A percentile compares a stretch with the other conserved stretches of the same genome.
These are phyloP conservation scores for Aspergillus tamarii DNA, from an alignment of 2,329 filamentous ascomycete genomes.

Conservation along the genomic window DNA sequence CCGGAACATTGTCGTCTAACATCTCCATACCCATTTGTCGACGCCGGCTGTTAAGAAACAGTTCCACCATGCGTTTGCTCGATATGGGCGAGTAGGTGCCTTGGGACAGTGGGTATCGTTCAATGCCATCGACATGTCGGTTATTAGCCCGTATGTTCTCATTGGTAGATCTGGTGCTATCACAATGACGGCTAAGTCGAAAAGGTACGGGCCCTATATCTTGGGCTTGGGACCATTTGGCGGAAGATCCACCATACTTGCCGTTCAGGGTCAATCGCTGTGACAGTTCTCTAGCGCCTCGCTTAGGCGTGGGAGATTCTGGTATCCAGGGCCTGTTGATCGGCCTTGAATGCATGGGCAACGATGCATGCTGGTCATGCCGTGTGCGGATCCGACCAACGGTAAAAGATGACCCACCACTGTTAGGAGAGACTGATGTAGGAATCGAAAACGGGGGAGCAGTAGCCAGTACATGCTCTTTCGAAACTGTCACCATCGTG, in stretches of 20 bases:
- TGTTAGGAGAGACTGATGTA: background rate
- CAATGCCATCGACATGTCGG: slow-evolving; percentile 19
- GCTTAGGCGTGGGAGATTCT: slow-evolving; percentile 38
- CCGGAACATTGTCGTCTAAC: slow-evolving; percentile 20
- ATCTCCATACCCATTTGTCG: slow-evolving; percentile 23
- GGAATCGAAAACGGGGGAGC: slow-evolving; percentile 10
- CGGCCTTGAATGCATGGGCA: slow-evolving; percentile 29
- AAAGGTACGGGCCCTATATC: slow-evolving; percentile 29
- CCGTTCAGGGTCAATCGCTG: slow-evolving; percentile 26
- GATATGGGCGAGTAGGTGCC: slow-evolving; percentile 31
- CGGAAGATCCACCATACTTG: slow-evolving; percentile 28
- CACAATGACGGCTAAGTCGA: slow-evolving; percentile 32
- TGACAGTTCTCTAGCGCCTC: slow-evolving; percentile 16
- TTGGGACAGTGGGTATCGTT: slow-evolving; percentile 25
- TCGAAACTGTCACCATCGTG: slow-evolving; percentile 22
- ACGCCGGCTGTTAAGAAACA: slow-evolving; percentile 40
- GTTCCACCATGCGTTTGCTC: slow-evolving; percentile 43
- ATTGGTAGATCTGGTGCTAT: slow-evolving; percentile 27
- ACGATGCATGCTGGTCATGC: slow-evolving; percentile 12
- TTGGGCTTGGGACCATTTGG: slow-evolving; percentile 23
- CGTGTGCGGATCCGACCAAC: slow-evolving; percentile 6
- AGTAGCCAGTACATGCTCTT: slow-evolving; percentile 4
- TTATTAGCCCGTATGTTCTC: slow-evolving; percentile 33
- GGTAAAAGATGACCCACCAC: slow-evolving; percentile 4
- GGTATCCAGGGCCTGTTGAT: slow-evolving; percentile 25